A percentile compares a stretch with the other conserved stretches of the same genome.
phyloP scores from a whole-genome alignment of 1,284 basidiomycete species.

The Austropuccinia psidii region DNA sequence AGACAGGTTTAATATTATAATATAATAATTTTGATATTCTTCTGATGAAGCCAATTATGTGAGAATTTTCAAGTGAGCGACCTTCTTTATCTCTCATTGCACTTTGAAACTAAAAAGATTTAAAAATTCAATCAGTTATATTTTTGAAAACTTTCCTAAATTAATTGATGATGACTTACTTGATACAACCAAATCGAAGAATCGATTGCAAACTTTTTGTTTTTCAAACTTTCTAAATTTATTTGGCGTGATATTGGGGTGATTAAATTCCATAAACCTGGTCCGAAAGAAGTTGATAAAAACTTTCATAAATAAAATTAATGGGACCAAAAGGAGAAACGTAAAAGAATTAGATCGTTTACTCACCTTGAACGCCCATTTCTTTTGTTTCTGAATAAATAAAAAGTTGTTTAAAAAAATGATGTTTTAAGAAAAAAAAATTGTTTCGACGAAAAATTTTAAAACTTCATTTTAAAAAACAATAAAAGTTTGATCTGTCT shows the following conservation, averaged over 20 bases:
- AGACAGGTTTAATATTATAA: conserved; percentile 89
- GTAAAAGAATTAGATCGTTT: not conserved
- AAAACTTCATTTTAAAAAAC: too few species aligned
- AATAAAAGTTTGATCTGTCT: too few species aligned
- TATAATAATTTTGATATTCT: conserved; percentile 91
- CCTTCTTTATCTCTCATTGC: conserved; percentile 99
- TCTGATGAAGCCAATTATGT: conserved; percentile 86
- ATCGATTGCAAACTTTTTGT: conserved; percentile 60
- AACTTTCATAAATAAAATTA: too few species aligned
- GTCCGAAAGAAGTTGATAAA: not conserved
- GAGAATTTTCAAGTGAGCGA: conserved; percentile 79
- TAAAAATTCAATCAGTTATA: conserved; percentile 11
- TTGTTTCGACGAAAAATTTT: too few species aligned
- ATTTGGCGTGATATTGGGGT: conserved; percentile 47
- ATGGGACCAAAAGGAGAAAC: too few species aligned
- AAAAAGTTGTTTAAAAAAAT: too few species aligned
- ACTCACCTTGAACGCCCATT: conserved; percentile 5
- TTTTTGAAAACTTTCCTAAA: not conserved
- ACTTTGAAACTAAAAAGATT: conserved; percentile 68
- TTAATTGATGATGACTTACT: conserved; percentile 39
- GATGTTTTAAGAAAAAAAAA: too few species aligned
- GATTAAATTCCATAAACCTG: conserved; percentile 47
- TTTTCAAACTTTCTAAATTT: conserved; percentile 46
- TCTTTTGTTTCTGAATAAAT: too few species aligned
- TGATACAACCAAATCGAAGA: conserved; percentile 97